These are phyloP conservation scores for Trichosporon asahii DNA, from an alignment of 1,284 basidiomycete species.

Conservation along the genomic window DNA sequence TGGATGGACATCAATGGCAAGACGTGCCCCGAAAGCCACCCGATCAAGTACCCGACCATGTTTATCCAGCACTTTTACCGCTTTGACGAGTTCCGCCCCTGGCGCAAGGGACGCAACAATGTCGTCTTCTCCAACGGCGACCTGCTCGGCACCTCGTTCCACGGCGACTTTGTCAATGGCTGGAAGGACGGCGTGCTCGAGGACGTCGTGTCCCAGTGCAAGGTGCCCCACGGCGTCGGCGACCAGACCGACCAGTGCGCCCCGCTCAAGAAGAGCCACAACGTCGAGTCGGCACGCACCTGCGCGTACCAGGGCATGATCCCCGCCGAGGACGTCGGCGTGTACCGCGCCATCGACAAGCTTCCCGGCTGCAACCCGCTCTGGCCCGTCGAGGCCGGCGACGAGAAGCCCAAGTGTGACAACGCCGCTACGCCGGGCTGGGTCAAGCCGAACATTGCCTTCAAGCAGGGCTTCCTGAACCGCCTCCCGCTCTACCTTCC, in stretches of 20 bases:
- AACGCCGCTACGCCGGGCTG: background rate
- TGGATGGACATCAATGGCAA: constrained; percentile 27
- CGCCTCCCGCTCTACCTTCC: background rate
- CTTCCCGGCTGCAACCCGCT: constrained; percentile 21
- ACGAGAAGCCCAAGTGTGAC: constrained; percentile 10
- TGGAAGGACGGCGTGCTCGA: constrained; percentile 48
- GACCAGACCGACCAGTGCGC: constrained; percentile 7
- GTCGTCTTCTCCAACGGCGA: constrained; percentile 46
- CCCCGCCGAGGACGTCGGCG: constrained; percentile 21
- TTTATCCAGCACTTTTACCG: constrained; percentile 33
- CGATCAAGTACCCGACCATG: constrained; percentile 45
- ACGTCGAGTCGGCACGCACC: background rate
- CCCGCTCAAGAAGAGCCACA: background rate
- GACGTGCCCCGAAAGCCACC: constrained; percentile 35
- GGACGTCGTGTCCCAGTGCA: constrained; percentile 45
- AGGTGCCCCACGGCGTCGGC: constrained; percentile 13
- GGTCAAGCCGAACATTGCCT: constrained; percentile 8
- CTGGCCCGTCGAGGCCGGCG: constrained; percentile 11
- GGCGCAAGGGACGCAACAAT: constrained; percentile 6
- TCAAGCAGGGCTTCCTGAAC: background rate
- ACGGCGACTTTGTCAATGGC: constrained; percentile 52
- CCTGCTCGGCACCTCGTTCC: constrained; percentile 48
- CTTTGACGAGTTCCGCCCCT: constrained; percentile 6
- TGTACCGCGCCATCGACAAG: constrained; percentile 12
- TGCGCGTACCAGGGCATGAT: constrained; percentile 20